Base-by-base conservation (phyloP, 2,329 filamentous ascomycete species). In the Neurospora sp. region DNA sequence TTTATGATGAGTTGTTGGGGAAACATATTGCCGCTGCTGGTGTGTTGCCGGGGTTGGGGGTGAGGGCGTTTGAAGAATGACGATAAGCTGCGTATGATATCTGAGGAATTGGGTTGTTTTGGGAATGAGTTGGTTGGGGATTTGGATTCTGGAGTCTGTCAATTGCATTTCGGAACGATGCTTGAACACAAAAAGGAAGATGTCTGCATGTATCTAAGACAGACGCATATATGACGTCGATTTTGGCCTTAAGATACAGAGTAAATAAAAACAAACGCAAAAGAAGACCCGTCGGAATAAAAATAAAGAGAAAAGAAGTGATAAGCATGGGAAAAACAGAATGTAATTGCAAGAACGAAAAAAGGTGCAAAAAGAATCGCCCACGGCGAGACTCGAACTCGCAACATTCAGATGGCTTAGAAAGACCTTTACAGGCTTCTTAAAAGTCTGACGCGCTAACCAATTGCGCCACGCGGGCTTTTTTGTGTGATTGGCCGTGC, bases 361-460 rank as follows among this genome's bases (percentile, higher is more conserved):
- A 62, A 62, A 62, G 3, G 3, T 4, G 28, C 12, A 36, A 62
- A 62, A 52, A 62, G 28, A 62, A 62, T n/a, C 52, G 52, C 52
- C 52, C 52, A 62, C 52, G 52, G 52, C 52, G 52, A 62, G 52
- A 62, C 52, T 62, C 52, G 52, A 62, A 62, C 52, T 62, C 52
- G 52, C 52, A 62, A 62, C 52, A 62, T 62, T 62, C 52, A 62
- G 52, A 62, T 62, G 52, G 52, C 52, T 36, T 62, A 62, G 52
- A 62, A 62, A n/a, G 52, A 1, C 23, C 23, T 8, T 28, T 8
- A 28, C 46, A 17, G 28, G 52, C 6, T 62, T 62, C 37, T 41
- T 68, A 74, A 74, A 74, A 74, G 73, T 74, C 73, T 74, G 73
- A 74, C 73, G 73, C 73, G 72, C 73, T 74, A 74, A 72, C 73